These are phyloP conservation scores for Vicia faba DNA, from an alignment of 306 rosid species.

Conservation along the genomic window DNA sequence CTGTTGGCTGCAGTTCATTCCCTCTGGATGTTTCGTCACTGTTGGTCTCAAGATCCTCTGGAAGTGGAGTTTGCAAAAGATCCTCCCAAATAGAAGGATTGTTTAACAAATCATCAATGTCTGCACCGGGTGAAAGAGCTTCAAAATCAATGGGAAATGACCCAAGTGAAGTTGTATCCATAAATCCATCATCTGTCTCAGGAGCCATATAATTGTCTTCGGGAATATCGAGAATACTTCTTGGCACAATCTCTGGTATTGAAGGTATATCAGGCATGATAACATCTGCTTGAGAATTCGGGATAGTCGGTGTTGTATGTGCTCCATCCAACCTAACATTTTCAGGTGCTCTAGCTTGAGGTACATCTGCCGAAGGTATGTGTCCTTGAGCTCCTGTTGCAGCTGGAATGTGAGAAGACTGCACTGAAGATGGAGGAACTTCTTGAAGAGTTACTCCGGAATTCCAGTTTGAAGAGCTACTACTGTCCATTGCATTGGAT, in stretches of 20 bases:
- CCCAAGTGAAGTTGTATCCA: slow-evolving; percentile 54
- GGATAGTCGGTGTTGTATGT: too few species aligned
- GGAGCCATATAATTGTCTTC: slow-evolving; percentile 53
- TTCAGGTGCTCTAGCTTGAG: slow-evolving; percentile 52
- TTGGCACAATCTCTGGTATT: slow-evolving; percentile 55
- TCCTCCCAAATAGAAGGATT: slow-evolving; percentile 67
- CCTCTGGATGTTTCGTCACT: slow-evolving; percentile 45
- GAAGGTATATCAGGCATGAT: slow-evolving; percentile 69
- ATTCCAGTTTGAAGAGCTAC: slow-evolving; percentile 60
- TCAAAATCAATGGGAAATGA: slow-evolving; percentile 64
- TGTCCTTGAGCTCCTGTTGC: slow-evolving; percentile 43
- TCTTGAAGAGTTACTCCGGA: slow-evolving; percentile 87
- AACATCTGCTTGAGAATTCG: slow-evolving; percentile 55
- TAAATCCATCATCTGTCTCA: slow-evolving; percentile 51
- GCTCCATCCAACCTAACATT: slow-evolving; percentile 47
- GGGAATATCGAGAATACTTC: slow-evolving; percentile 51
- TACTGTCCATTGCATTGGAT: slow-evolving; percentile 57
- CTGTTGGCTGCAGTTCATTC: slow-evolving; percentile 58
- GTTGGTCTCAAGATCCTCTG: slow-evolving; percentile 55
- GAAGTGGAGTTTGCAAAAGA: slow-evolving; percentile 52
- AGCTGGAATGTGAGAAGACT: slow-evolving; percentile 47
- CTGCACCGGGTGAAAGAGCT: slow-evolving; percentile 55
- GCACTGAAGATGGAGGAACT: slow-evolving; percentile 62
- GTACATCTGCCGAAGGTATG: slow-evolving; percentile 45
- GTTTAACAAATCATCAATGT: slow-evolving; percentile 66